These are phyloP conservation scores for Bolboschoenus planiculmis DNA, from an alignment of 176 grass and related monocot species.

Conservation along the genomic window DNA sequence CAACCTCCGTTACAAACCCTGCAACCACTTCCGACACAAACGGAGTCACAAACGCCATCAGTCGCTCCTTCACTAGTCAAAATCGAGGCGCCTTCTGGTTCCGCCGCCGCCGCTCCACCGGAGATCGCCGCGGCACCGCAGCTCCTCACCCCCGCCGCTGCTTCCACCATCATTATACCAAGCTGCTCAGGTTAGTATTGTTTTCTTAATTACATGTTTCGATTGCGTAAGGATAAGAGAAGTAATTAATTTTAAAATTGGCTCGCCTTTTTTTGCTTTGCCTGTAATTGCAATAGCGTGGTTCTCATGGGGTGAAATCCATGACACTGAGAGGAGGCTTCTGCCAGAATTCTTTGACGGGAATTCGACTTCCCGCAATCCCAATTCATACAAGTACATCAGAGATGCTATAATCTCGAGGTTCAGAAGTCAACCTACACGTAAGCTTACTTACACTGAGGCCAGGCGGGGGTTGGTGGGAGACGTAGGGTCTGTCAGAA, in stretches of 20 bases:
- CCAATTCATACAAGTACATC: constrained; percentile 78
- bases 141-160: background rate
- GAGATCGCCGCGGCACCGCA: background rate
- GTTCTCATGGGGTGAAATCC: constrained; percentile 75
- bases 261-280: background rate
- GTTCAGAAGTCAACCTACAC: constrained; percentile 56
- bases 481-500: constrained; percentile 62
- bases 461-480: constrained; percentile 54
- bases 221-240: background rate
- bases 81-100: background rate
- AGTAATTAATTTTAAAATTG: background rate
- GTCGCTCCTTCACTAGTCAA: background rate
- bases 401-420: constrained; percentile 57
- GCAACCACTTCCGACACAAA: background rate
- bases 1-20: background rate
- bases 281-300: constrained; percentile 38
- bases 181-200: constrained; percentile 66
- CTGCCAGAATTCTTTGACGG: constrained; percentile 86
- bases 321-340: constrained; percentile 75
- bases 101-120: background rate
- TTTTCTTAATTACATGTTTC: background rate
- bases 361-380: constrained; percentile 47
- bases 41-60: background rate
- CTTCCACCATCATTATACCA: constrained; percentile 58
- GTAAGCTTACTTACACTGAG: constrained; percentile 75